Base-by-base conservation (phyloP, 345 rosid genomes). In the Arabidopsis arenosa region DNA sequence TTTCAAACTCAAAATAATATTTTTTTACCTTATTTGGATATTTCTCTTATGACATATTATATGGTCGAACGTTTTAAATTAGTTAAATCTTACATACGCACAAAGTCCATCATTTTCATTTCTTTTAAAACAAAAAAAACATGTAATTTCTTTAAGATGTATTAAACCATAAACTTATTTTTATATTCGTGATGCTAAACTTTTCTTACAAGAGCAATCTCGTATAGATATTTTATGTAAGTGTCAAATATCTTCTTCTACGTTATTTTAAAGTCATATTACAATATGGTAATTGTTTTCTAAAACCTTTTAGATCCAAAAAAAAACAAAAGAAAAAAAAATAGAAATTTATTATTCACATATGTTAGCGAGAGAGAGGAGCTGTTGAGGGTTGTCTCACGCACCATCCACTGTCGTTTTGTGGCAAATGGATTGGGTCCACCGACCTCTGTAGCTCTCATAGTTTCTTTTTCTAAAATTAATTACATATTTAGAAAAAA, bases 381-480 rank as follows among this genome's bases (percentile, higher is more conserved):
- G 86, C 77, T 82, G 86, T 75, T 87, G 87, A 85, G 81, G 83
- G 88, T 80, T 77, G 84, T 75, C 84, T 86, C 88, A 80, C 86
- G 83, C 87, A 85, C 85, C 84, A 81, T 81, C 68, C 86, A 45
- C 74, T 85, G 93, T 85, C 91, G 85, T 80, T 82, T 43, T 84
- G 80, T 56, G 82, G 73, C 88, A 73, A 77, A 53, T 85, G 91
- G 86, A 84, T 89, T 85, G 93, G 91, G 91, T 87, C 93, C 93
- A 89, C 93, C 85, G 89, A 83, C 89, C 79, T 78, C 84, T 70
- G 78, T 80, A 81, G 79, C 78, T 83, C 70, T 36, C 86, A 78
- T 67, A 72, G 72, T 70, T 74, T 72, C 30, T 76, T 40, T 61
- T 36, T 75, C 33, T 69, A 55, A 59, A 48, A 23, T 23, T 10